phyloP scores from a whole-genome alignment of 1,139 yeast genomes.

The Saccharomyces uvarum region DNA sequence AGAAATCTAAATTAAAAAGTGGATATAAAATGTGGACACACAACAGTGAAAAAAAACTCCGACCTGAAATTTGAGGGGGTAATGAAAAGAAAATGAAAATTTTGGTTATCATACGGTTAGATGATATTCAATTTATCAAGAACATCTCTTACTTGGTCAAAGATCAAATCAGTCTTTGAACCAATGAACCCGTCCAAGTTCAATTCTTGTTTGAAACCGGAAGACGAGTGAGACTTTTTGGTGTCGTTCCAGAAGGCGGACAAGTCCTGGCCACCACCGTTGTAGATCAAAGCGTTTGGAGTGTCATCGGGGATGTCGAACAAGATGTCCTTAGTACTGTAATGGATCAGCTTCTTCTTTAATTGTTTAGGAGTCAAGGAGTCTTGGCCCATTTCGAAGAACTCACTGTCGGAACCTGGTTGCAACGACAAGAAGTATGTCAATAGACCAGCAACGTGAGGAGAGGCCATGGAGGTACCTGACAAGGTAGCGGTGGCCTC shows the following conservation, averaged over 20 bases:
- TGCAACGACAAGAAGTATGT: constrained; percentile 86
- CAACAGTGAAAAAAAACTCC: neutral
- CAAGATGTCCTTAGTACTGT: constrained; percentile 64
- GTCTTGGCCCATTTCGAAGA: constrained; percentile 46
- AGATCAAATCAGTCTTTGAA: constrained; percentile 18
- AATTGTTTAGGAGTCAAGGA: constrained; percentile 76
- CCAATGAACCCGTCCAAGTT: constrained; percentile 12
- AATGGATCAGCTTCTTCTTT: constrained; percentile 78
- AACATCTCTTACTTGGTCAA: constrained; percentile 21
- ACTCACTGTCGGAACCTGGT: constrained; percentile 77
- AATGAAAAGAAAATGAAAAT: neutral
- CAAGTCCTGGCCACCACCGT: constrained; percentile 85
- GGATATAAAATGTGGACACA: neutral
- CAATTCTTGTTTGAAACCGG: constrained; percentile 4
- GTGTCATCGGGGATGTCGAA: constrained; percentile 69
- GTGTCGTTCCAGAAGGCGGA: constrained; percentile 55
- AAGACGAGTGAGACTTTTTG: neutral
- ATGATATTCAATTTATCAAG: constrained; percentile 21
- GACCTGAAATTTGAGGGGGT: neutral
- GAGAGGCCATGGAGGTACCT: constrained; percentile 99
- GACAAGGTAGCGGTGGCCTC: constrained; percentile 83
- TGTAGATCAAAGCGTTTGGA: constrained; percentile 82
- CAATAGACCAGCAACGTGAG: constrained; percentile 87
- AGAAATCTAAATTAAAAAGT: neutral
- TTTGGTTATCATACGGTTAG: constrained; percentile 2